Base-by-base conservation (phyloP, 495 filamentous ascomycete genomes). In the Neurospora sp. region DNA sequence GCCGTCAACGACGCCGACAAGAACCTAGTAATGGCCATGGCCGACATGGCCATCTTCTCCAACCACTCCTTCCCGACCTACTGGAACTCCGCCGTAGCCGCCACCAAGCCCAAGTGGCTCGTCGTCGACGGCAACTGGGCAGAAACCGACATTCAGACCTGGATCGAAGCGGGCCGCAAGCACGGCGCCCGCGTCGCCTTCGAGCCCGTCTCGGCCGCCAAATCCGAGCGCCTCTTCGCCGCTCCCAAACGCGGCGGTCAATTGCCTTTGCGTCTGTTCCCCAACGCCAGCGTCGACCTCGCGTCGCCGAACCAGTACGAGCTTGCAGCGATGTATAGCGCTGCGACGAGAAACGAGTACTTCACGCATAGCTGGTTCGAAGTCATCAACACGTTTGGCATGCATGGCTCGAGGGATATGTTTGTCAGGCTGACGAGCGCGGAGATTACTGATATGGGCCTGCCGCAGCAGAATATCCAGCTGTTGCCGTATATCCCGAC, bases 31-130 rank as follows among this genome's bases (percentile, higher is more conserved):
- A 78, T 97, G 62, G 94, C 93, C 70, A 96, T 97, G 92, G 93
- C 96, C 20, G 96, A 99, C 79, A 97, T 98, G 93, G 85, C 83
- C 70, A 96, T 99, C 78, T 86, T 97, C 73, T 89, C 93, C 70
- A 81, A 75, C 7, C 81, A 85, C 48, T 81, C 79, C 5, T 85
- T 85, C 77, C 79, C 85, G 0, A 77, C 73, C 74, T 87, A 82
- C 78, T 93, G 91, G 91, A 86, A 88, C 59, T 86, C 88, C 9
- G 81, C 89, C 39, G 79, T 93, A 11, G 77, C 81, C 27, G 81
- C 79, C 14, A 82, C 85, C 11, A 86, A 85, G 71, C 91, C 93
- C 3, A 88, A 88, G 74, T 93, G 90, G 90, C 83, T 94, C 69
- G 88, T 94, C 27, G 83, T 96, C 11, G 94, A 97, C 78, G 93